Percentiles rank a stretch among this genome's conserved stretches.
Evolutionary conservation across 208 protist species (phyloP).

Genomic region (Trichomonas gallinae): DNA sequence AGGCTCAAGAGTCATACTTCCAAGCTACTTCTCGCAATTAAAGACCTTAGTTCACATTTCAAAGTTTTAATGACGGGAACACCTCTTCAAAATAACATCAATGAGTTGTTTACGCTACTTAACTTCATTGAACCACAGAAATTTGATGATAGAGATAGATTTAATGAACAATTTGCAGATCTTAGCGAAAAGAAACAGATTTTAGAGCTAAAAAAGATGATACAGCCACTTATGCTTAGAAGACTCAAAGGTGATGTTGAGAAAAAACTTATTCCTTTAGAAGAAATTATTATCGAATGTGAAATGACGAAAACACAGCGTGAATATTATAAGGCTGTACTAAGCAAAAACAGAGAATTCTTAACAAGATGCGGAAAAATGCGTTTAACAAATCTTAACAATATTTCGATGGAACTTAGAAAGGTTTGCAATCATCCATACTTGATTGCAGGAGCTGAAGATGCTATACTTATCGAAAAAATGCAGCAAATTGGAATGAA

Average conservation of each 20-base stretch:
- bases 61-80: slow-evolving; percentile 85
- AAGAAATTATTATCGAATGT: slow-evolving; percentile 29
- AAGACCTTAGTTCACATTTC: neutral
- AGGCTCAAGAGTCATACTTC: slow-evolving; percentile 57
- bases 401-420: slow-evolving; percentile 39
- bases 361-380: neutral
- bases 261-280: slow-evolving; percentile 19
- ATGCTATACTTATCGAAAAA: neutral
- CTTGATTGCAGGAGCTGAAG: neutral
- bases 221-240: slow-evolving; percentile 38
- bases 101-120: slow-evolving; percentile 91
- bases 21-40: slow-evolving; percentile 41
- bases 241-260: slow-evolving; percentile 33
- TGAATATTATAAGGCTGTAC: neutral
- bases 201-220: slow-evolving; percentile 26
- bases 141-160: slow-evolving; percentile 67
- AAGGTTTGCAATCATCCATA: slow-evolving; percentile 45
- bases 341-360: neutral
- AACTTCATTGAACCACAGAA: slow-evolving; percentile 84
- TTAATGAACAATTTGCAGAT: slow-evolving; percentile 50
- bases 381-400: slow-evolving; percentile 8
- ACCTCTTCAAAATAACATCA: slow-evolving; percentile 87
- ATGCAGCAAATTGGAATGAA: neutral
- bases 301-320: slow-evolving; percentile 16
- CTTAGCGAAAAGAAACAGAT: neutral